Evolutionary conservation across 106 monocot genomes (phyloP).

Genomic region (Dactylorhiza incarnata): DNA sequence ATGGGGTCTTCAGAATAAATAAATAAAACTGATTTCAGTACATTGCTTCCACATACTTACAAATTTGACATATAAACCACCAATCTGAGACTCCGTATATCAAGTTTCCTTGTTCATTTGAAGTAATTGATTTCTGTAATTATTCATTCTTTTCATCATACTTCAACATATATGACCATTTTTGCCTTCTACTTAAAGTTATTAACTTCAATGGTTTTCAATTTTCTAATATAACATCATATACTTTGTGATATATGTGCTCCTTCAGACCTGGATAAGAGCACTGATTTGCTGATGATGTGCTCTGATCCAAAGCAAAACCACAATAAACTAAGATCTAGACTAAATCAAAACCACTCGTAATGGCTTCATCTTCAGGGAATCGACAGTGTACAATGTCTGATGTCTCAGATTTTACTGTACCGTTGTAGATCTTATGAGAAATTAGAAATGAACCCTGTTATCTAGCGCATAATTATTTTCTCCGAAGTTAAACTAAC

Average conservation of each 20-base stretch:
- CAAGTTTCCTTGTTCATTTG: not conserved
- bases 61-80: not conserved
- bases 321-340: too few relatives aligned
- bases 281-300: not conserved
- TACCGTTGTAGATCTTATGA: too few relatives aligned
- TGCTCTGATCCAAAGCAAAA: too few relatives aligned
- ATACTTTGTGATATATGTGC: not conserved
- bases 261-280: conserved; percentile 4
- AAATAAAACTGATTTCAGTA: not conserved
- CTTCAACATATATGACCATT: not conserved
- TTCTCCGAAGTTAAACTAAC: too few relatives aligned
- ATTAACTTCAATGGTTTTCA: not conserved
- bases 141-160: not conserved
- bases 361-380: too few relatives aligned
- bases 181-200: not conserved
- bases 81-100: not conserved
- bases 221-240: not conserved
- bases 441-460: too few relatives aligned
- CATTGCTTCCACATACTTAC: not conserved
- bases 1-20: too few relatives aligned
- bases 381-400: too few relatives aligned
- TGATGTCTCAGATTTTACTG: too few relatives aligned
- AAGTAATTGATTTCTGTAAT: too few relatives aligned
- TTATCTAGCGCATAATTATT: too few relatives aligned
- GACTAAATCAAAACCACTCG: too few relatives aligned